These are phyloP conservation scores for Phytopythium cucurbitacearum DNA, from an alignment of 352 stramenopile genomes.

Conservation along the genomic window DNA sequence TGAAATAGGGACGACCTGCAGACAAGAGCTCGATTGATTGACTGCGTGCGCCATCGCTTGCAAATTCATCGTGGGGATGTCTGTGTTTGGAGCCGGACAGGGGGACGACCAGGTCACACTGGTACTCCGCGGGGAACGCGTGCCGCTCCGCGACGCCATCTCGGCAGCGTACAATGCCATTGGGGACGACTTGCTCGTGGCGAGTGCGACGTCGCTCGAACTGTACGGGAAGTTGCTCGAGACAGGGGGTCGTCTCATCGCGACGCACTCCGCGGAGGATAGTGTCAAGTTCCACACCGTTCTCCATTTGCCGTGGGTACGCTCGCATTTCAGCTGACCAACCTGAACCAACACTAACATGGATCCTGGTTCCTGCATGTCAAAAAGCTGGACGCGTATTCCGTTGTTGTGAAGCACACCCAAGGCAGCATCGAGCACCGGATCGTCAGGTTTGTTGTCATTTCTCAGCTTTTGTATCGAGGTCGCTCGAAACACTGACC, in stretches of 20 bases:
- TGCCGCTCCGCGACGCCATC: slow-evolving; percentile 34
- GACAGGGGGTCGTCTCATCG: slow-evolving; percentile 32
- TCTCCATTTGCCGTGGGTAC: slow-evolving; percentile 41
- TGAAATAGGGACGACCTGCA: no score
- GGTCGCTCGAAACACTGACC: not conserved
- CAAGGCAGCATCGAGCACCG: slow-evolving; percentile 31
- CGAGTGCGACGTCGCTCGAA: slow-evolving; percentile 23
- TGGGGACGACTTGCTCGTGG: slow-evolving; percentile 34
- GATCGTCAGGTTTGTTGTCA: slow-evolving; percentile 31
- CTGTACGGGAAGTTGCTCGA: slow-evolving; percentile 43
- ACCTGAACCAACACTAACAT: no score
- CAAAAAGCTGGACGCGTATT: slow-evolving; percentile 39
- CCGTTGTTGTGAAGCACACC: slow-evolving; percentile 19
- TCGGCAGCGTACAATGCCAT: slow-evolving; percentile 33
- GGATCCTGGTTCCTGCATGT: not conserved
- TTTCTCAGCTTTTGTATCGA: no score
- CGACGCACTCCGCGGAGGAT: slow-evolving; percentile 26
- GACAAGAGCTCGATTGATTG: no score
- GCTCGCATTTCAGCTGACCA: not conserved
- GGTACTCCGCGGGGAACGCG: slow-evolving; percentile 35
- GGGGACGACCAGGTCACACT: slow-evolving; percentile 23
- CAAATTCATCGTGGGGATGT: no score
- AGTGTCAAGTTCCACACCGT: slow-evolving; percentile 39
- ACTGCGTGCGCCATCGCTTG: no score
- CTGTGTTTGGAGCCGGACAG: no score